Evolutionary conservation across 208 protist genomes (phyloP).

Genomic region (Acanthamoeba sp.): DNA sequence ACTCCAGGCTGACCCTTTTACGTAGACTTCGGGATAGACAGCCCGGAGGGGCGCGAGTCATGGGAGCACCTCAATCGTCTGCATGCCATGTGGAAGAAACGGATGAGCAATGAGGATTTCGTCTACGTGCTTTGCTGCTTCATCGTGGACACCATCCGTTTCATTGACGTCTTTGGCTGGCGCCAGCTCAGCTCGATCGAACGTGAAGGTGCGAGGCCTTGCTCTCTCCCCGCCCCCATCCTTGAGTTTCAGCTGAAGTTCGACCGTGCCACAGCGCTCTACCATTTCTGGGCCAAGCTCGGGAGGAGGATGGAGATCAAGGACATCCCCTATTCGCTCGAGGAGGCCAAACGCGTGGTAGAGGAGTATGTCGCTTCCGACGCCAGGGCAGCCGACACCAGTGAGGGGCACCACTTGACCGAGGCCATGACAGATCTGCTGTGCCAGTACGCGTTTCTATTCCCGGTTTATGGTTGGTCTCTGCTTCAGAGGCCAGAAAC

Average conservation of each 20-base stretch:
- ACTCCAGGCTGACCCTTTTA: too few relatives aligned
- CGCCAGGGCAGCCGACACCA: background rate
- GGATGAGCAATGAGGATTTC: background rate
- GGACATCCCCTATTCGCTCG: background rate
- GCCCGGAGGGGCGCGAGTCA: background rate
- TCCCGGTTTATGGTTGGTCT: too few relatives aligned
- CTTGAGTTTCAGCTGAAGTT: too few relatives aligned
- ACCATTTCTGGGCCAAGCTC: slow-evolving; percentile 19
- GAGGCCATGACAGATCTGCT: background rate
- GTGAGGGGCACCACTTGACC: background rate
- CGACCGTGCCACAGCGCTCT: background rate
- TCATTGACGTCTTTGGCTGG: slow-evolving; percentile 11
- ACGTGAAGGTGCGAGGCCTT: background rate
- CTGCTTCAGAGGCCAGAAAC: too few relatives aligned
- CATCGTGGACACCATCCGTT: slow-evolving; percentile 12
- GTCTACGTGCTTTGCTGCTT: slow-evolving; percentile 32
- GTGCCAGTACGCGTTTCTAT: background rate
- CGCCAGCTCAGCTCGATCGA: background rate
- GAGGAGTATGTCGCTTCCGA: background rate
- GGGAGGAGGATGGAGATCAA: background rate
- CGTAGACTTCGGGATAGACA: slow-evolving; percentile 23
- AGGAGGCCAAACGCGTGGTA: background rate
- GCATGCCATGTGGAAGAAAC: background rate
- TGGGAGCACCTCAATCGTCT: slow-evolving; percentile 10
- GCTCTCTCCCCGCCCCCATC: too few relatives aligned